A percentile compares a stretch with the other conserved stretches of the same genome.
phyloP scores from a whole-genome alignment of 2,329 filamentous ascomycete genomes.

The Ascochyta lentis region DNA sequence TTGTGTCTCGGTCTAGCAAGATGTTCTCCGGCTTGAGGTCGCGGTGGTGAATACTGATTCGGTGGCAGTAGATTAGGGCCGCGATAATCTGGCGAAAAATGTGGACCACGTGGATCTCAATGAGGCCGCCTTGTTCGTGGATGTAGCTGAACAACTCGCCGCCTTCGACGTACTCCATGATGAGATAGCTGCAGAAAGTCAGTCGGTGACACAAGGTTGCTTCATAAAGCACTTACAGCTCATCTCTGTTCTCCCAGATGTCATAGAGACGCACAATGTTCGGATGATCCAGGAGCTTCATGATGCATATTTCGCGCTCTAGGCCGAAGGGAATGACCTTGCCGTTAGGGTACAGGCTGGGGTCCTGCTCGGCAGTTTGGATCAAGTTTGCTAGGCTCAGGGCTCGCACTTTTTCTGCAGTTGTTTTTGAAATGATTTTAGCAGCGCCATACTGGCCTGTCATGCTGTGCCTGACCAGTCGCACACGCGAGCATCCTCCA shows the following conservation, averaged over 20 bases:
- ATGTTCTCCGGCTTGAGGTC: conserved; percentile 99
- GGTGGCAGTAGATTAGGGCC: conserved; percentile 89
- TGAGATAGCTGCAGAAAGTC: conserved; percentile 73
- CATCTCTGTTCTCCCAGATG: conserved; percentile 95
- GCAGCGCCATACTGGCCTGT: conserved; percentile 86
- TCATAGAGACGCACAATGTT: conserved; percentile 95
- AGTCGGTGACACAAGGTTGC: conserved; percentile 18
- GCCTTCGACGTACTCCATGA: conserved; percentile 88
- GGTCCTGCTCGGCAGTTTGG: conserved; percentile 68
- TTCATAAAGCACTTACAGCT: conserved; percentile 71
- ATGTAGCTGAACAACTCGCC: conserved; percentile 90
- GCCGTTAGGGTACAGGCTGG: conserved; percentile 61
- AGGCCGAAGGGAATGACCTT: conserved; percentile 84
- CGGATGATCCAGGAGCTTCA: conserved; percentile 93
- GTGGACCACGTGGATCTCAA: conserved; percentile 79
- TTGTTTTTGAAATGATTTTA: conserved; percentile 88
- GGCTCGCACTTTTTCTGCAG: conserved; percentile 80
- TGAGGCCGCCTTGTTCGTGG: conserved; percentile 72
- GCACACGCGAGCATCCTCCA: conserved; percentile 86
- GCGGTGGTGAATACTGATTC: conserved; percentile 93
- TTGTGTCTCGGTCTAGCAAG: conserved; percentile 72
- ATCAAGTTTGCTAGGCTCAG: conserved; percentile 86
- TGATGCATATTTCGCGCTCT: conserved; percentile 93
- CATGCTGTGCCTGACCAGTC: conserved; percentile 78
- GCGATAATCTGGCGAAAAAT: conserved; percentile 94